Conservation (phyloP, 306 rosid genomes). For the Pterocarpus santalinus region DNA sequence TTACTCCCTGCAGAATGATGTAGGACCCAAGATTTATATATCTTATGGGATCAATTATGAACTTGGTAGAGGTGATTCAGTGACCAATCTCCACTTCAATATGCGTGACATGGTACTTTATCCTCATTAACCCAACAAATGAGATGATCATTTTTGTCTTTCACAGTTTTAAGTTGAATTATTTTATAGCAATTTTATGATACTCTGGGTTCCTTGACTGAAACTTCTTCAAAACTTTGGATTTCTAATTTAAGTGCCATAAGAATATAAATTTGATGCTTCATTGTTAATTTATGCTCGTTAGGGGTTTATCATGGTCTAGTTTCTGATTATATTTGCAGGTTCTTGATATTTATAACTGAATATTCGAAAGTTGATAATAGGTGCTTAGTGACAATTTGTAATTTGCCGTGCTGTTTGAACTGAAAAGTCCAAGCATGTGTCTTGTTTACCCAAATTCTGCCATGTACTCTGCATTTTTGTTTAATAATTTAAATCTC, state of each 20-base stretch:
- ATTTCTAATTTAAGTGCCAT: constrained; percentile 34
- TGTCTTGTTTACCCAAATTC: constrained; percentile 29
- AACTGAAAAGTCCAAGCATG: constrained; percentile 33
- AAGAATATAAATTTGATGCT: constrained; percentile 36
- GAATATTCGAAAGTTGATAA: constrained; percentile 5
- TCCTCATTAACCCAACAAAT: constrained; percentile 22
- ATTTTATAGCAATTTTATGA: constrained; percentile 21
- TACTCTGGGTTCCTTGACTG: constrained; percentile 22
- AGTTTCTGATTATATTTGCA: constrained; percentile 30
- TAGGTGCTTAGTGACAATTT: constrained; percentile 5
- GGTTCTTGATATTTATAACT: constrained; percentile 35
- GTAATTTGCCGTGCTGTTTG: constrained; percentile 38
- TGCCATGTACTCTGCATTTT: not conserved
- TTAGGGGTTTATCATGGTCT: constrained; percentile 10
- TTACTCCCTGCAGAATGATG: constrained; percentile 97
- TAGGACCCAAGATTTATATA: constrained; percentile 92
- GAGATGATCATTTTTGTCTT: constrained; percentile 31
- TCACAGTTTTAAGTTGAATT: constrained; percentile 17
- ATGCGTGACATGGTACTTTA: constrained; percentile 90
- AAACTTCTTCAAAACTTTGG: constrained; percentile 13
- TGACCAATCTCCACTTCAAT: constrained; percentile 91
- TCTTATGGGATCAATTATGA: constrained; percentile 83
- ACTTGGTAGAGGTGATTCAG: constrained; percentile 73
- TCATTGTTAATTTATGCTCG: constrained; percentile 24
- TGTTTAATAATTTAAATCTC: constrained; percentile 19